Base-by-base conservation (phyloP, 495 filamentous ascomycete species). In the Tuber umbilicatum region DNA sequence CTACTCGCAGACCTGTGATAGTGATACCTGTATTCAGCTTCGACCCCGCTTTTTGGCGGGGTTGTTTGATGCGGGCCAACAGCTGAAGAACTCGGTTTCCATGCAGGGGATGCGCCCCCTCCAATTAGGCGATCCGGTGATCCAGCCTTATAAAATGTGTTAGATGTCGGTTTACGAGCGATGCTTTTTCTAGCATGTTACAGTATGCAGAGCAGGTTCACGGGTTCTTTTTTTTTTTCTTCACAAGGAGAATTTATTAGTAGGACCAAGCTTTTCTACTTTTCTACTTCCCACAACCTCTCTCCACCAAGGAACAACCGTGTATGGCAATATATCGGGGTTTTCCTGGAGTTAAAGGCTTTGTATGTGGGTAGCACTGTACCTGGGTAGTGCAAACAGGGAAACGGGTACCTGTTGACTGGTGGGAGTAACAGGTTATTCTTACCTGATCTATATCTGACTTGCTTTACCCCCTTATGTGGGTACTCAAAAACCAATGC, bases 21-120 rank as follows among this genome's bases (percentile, higher is more conserved):
- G 7, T 31, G 12, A 5, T 5, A 64, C 55, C n/a, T 6, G n/a
- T 31, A 64, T 64, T 64, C 55, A 64, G 55, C 55, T 31, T 31
- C 27, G 55, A 64, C 27, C 55, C 27, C 55, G 55, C 55, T 64
- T 64, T 64, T 64, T 64, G 55, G 27, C 55, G 55, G 55, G 55
- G 55, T 64, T 17, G 55, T 17, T 64, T 64, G 3, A 64, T 64
- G 55, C 27, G 55, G 27, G 17, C 3, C 55, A 31, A 31, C 55
- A 64, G 55, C 55, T 64, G 55, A 64, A 64, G 27, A 12, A 27
- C 55, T 31, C 27, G n/a, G 55, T 6, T 64, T 6, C 55, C 27
- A 64, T 64, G 27, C 27, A 27, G 7, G 55, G 55, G 31, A 17
- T 64, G 55, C 55, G 9, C 3, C 10, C n/a, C 55, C 55, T 64